Evolutionary conservation across 2,329 filamentous ascomycete species (phyloP).

Genomic region (Rhynchosporium graminicola): DNA sequence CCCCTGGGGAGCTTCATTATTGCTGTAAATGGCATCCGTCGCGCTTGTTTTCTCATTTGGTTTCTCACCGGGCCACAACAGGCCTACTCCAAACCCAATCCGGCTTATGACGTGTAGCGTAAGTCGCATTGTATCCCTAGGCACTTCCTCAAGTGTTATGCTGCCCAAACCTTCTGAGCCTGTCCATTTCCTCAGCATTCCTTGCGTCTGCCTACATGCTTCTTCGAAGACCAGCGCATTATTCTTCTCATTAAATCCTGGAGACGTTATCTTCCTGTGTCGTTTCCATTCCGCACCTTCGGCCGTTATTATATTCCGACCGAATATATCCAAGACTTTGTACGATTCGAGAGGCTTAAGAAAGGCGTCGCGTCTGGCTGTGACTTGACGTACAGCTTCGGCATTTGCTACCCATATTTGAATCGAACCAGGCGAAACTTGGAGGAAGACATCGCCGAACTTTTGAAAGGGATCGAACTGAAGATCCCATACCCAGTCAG

Average conservation of each 20-base stretch:
- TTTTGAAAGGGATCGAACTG: slow-evolving; percentile 59
- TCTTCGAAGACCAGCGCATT: slow-evolving; percentile 67
- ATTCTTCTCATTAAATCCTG: slow-evolving; percentile 77
- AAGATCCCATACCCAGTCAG: slow-evolving; percentile 60
- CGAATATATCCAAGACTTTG: slow-evolving; percentile 62
- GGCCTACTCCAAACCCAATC: slow-evolving; percentile 68
- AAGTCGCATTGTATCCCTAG: slow-evolving; percentile 66
- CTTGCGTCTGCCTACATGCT: slow-evolving; percentile 61
- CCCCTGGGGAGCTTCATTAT: slow-evolving; percentile 40
- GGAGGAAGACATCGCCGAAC: slow-evolving; percentile 63
- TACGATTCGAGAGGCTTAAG: slow-evolving; percentile 67
- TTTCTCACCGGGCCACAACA: slow-evolving; percentile 64
- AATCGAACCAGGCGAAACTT: slow-evolving; percentile 59
- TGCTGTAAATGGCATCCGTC: slow-evolving; percentile 46
- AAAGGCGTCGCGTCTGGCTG: slow-evolving; percentile 67
- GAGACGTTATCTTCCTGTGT: slow-evolving; percentile 71
- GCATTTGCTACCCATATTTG: slow-evolving; percentile 54
- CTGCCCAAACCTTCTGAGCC: slow-evolving; percentile 45
- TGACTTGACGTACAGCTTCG: slow-evolving; percentile 66
- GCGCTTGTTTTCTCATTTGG: slow-evolving; percentile 47
- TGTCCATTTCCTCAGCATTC: slow-evolving; percentile 61
- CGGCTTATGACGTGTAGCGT: slow-evolving; percentile 62
- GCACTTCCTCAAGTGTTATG: slow-evolving; percentile 55
- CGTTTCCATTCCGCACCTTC: slow-evolving; percentile 70
- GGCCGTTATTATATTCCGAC: slow-evolving; percentile 69